Base-by-base conservation (phyloP, 805 yeast species). In the Candida endomychidarum region DNA sequence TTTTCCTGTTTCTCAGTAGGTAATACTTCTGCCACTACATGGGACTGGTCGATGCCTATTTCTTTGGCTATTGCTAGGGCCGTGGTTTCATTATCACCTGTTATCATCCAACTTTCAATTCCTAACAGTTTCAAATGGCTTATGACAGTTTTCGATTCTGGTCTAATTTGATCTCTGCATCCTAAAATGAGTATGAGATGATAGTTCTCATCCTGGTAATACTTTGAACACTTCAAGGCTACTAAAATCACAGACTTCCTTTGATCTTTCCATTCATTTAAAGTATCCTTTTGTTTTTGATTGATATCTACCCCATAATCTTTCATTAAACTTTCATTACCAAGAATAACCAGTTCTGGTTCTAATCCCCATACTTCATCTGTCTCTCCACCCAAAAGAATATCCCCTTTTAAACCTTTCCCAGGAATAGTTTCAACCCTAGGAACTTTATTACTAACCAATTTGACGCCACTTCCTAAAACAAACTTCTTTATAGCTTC, bases 1-100 rank as follows among this genome's bases (percentile, higher is more conserved):
- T 77, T 74, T 18, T 67, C 73, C 6, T 86, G 82, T 57, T 86
- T 86, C 40, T 81, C 87, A 38, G 78, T 80, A 0, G 95, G 93
- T 23, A 83, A 65, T 5, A 85, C 90, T 34, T 80, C 85, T 8
- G 88, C 82, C 31, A 83, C 69, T 7, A 85, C 80, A 37, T 75
- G 68, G 1, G 57, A 61, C 4, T 48, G 35, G 1, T 44, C 37
- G 12, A 85, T 81, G 0, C 86, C 85, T 14, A 85, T 64, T 48
- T 80, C 81, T 8, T 58, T 52, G 0, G 83, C 91, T 23, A 85
- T 78, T 0, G 86, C 80, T 18, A 68, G 65, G 1, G 93, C 91
- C 0, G 93, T 85, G 16, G 69, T 53, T 36, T 54, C 69, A 51
- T 82, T 83, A 55, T 85, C 93, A 15, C 93, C 93, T 3, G 88